Evolutionary conservation across 2,329 filamentous ascomycete genomes (phyloP), one percentile per base, ranked within the genome.

Genomic region (Lachnellula hyalina): DNA sequence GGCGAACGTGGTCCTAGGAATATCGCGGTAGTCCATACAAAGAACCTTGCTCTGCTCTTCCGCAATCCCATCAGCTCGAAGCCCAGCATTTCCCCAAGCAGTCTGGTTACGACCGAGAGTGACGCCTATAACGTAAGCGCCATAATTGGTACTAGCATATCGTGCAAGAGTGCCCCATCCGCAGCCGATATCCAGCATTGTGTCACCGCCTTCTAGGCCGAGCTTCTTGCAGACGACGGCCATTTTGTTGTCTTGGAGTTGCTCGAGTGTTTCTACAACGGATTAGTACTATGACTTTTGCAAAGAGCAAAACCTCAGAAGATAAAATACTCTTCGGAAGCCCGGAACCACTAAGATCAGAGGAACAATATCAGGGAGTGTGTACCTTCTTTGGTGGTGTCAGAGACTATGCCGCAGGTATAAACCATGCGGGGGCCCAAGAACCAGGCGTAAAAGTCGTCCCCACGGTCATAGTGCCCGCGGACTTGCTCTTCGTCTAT

Each of bases 371-470:
- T 8, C 8, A 28, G 28, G 2, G 28, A 28, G 8, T 9, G 7
- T 8, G 2, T 9, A 28, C 28, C 28, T 28, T 97, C 93, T 63
- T 80, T 81, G 74, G 86, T 85, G 72, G 89, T 83, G 72, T 97
- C 91, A 58, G 88, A 87, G 71, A 99, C 95, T 67, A 99, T 79
- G 67, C 93, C 94, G 49, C 90, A 95, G 49, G 93, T 99, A 79
- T 97, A 97, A 75, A 97, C 90, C 94, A 97, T 99, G 70, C 93
- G 92, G 55, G 93, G 93, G 58, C 94, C 94, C 61, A 97, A 83
- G 81, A 97, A 97, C 91, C 92, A 99, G 72, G 84, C 87, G 79
- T 99, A 99, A 77, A 96, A 96, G 75, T 97, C 94, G 72, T 99
- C 91, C 70, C 93, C 94, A 62, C 91, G 87, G 80, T 97, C 94